Percentiles rank a stretch among this genome's conserved stretches.
Evolutionary conservation across 1,284 basidiomycete species (phyloP).

Genomic region (Amylostereum areolatum): DNA sequence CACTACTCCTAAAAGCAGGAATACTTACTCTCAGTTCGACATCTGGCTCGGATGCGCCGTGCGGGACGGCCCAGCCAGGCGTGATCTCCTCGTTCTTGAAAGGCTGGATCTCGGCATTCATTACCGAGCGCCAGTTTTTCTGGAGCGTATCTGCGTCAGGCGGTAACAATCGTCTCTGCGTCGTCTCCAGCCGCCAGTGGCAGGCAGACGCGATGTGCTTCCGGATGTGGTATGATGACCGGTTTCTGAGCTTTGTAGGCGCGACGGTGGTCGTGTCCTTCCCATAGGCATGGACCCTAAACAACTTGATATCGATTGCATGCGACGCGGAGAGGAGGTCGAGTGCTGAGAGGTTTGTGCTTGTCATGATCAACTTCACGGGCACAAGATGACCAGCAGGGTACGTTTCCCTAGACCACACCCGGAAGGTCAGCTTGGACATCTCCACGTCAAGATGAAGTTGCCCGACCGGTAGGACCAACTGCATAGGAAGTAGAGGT

Average conservation of each 20-base stretch:
- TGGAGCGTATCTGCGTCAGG: no score
- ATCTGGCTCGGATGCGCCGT: background rate
- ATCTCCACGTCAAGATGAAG: background rate
- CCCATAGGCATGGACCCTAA: conserved; percentile 7
- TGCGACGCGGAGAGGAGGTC: conserved; percentile 3
- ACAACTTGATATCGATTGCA: conserved; percentile 6
- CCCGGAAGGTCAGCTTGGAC: background rate
- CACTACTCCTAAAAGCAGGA: background rate
- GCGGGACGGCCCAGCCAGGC: no score
- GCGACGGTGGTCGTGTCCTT: background rate
- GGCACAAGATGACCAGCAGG: conserved; percentile 3
- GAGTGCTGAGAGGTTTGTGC: conserved; percentile 1
- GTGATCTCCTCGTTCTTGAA: background rate
- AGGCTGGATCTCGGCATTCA: background rate
- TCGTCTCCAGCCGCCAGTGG: no score
- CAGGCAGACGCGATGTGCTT: no score
- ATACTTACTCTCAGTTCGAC: background rate
- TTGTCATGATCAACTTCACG: conserved; percentile 4
- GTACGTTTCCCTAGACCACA: conserved; percentile 1
- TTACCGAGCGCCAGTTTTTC: background rate
- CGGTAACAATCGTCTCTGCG: no score
- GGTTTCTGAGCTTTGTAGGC: background rate
- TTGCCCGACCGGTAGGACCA: conserved; percentile 3
- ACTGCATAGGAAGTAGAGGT: background rate
- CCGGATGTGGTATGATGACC: background rate